Conservation (phyloP, 768 basidiomycete species). For the Neoboletus subvelutipes region DNA sequence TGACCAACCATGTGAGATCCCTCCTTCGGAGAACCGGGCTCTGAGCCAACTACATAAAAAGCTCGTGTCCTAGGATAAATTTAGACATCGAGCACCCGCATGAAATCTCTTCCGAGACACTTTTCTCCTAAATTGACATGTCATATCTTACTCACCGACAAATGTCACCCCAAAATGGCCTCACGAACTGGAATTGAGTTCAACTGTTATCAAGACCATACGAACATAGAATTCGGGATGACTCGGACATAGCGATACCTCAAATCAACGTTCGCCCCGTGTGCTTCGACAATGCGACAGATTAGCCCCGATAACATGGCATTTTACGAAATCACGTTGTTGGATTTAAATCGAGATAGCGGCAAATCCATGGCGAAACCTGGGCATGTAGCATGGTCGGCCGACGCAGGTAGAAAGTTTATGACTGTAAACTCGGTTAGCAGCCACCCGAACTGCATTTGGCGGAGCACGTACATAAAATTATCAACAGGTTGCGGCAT, state of each 20-base stretch:
- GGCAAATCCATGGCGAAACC: not conserved
- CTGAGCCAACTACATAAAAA: not conserved
- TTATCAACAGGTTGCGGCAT: not conserved
- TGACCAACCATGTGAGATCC: not conserved
- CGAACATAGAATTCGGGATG: not conserved
- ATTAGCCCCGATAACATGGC: not conserved
- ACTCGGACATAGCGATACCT: not conserved
- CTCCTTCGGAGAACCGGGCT: not conserved
- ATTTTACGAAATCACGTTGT: not conserved
- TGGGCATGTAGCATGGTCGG: not conserved
- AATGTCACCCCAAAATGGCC: not conserved
- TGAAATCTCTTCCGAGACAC: not conserved
- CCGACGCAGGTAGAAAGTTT: not conserved
- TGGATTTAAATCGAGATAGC: not conserved
- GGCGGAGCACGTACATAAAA: slow-evolving; percentile 12
- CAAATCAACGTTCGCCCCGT: not conserved
- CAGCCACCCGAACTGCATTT: not conserved
- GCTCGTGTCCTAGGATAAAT: not conserved
- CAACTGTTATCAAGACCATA: not conserved
- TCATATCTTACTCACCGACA: not conserved
- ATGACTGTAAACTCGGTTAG: not conserved
- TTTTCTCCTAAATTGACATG: not conserved
- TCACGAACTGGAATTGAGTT: not conserved
- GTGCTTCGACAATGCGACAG: not conserved
- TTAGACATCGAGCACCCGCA: not conserved